These are phyloP conservation scores for Leccinum boreale DNA, from an alignment of 768 basidiomycete species.

Conservation along the genomic window DNA sequence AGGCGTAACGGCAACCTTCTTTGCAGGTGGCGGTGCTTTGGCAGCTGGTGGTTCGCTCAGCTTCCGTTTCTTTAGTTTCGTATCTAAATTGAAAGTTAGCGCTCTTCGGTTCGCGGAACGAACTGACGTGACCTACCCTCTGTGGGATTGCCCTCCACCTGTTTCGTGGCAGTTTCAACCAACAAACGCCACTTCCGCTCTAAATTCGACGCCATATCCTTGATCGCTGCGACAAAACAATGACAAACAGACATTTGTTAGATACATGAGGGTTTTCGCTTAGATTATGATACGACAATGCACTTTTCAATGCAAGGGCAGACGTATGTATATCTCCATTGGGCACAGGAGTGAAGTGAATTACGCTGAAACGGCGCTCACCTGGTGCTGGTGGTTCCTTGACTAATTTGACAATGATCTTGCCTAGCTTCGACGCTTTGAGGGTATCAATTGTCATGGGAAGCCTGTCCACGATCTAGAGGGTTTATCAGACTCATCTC, in stretches of 20 bases:
- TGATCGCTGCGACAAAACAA: constrained; percentile 65
- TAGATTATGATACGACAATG: constrained; percentile 33
- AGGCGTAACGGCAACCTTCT: constrained; percentile 55
- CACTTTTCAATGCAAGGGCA: constrained; percentile 27
- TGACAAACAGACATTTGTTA: constrained; percentile 53
- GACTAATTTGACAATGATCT: constrained; percentile 70
- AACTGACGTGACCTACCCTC: constrained; percentile 76
- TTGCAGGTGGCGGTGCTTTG: constrained; percentile 54
- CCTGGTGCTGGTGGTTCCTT: constrained; percentile 76
- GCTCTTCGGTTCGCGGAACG: constrained; percentile 22
- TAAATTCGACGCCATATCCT: constrained; percentile 90
- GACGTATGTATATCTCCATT: constrained; percentile 30
- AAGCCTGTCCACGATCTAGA: constrained; percentile 75
- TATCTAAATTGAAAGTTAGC: constrained; percentile 38
- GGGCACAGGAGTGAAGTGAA: constrained; percentile 18
- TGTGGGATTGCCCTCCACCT: constrained; percentile 36
- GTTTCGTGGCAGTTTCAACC: constrained; percentile 50
- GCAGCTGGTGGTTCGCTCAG: constrained; percentile 46
- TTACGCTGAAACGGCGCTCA: constrained; percentile 47
- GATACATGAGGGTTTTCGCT: constrained; percentile 51
- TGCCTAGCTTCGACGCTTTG: constrained; percentile 72
- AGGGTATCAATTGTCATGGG: constrained; percentile 70
- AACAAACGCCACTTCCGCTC: constrained; percentile 79
- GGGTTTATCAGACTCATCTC: constrained; percentile 17
- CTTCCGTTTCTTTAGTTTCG: constrained; percentile 75